Conservation (phyloP, 768 basidiomycete genomes). For the Lanmaoa pseudosensibilis region DNA sequence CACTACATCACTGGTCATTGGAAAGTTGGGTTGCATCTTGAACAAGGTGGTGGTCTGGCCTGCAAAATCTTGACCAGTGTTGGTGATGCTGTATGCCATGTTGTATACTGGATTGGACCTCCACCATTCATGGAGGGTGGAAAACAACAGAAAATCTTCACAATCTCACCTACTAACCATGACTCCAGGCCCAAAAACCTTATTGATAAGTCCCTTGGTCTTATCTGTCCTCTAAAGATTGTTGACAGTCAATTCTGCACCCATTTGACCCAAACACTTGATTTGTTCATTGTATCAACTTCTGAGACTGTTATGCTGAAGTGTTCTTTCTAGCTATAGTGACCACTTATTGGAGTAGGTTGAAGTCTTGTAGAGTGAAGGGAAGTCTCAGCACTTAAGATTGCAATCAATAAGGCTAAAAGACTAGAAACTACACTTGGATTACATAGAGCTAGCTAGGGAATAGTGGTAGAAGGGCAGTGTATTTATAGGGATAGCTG, state of each 20-base stretch:
- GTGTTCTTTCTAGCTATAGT: no score
- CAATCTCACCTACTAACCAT: not conserved
- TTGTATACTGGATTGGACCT: not conserved
- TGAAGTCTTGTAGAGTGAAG: no score
- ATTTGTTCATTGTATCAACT: not conserved
- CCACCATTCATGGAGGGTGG: not conserved
- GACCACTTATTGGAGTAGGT: no score
- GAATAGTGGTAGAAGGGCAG: no score
- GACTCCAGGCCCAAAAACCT: not conserved
- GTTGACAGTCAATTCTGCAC: not conserved
- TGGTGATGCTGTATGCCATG: not conserved
- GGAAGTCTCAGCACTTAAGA: no score
- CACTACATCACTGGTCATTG: not conserved
- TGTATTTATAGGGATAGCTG: no score
- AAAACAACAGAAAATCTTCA: not conserved
- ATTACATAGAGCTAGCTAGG: no score
- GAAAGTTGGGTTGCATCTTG: not conserved
- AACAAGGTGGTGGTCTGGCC: accelerated
- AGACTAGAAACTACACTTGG: no score
- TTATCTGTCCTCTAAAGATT: not conserved
- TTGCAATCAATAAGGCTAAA: no score
- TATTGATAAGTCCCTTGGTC: not conserved
- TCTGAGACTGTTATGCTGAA: no score
- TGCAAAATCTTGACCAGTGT: not conserved
- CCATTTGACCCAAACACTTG: not conserved